These are phyloP conservation scores for Tolypocladium amazonense DNA, from an alignment of 2,329 filamentous ascomycete species.

Conservation along the genomic window DNA sequence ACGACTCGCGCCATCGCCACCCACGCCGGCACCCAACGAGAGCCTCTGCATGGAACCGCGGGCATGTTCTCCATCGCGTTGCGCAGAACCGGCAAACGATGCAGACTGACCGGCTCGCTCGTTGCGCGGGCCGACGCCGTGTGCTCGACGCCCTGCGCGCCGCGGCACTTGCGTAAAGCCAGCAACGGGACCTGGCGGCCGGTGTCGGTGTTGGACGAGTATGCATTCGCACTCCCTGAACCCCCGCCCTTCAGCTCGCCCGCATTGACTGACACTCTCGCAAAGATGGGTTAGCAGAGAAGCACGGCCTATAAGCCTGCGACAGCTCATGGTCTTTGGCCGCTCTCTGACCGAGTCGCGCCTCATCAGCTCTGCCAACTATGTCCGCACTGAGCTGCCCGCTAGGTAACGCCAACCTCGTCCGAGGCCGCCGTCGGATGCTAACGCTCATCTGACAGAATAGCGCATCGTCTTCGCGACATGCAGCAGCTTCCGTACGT, in stretches of 20 bases:
- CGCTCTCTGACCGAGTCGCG: conserved; percentile 83
- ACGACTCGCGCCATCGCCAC: background rate
- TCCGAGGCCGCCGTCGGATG: background rate
- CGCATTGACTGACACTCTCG: conserved; percentile 7
- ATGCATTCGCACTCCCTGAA: conserved; percentile 15
- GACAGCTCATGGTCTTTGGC: conserved; percentile 95
- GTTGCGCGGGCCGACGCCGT: conserved; percentile 1
- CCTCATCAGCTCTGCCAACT: conserved; percentile 90
- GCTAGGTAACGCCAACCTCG: conserved; percentile 10
- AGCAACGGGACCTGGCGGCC: conserved; percentile 45
- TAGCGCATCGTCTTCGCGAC: conserved; percentile 89
- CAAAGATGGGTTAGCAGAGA: conserved; percentile 90
- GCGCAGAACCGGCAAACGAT: conserved; percentile 32
- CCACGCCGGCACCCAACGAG: background rate
- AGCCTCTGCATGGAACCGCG: conserved; percentile 23
- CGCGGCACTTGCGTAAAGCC: conserved; percentile 8
- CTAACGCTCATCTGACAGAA: conserved; percentile 32
- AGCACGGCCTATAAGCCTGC: conserved; percentile 87
- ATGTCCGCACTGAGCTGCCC: conserved; percentile 79
- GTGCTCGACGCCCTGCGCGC: background rate
- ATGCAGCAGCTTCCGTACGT: conserved; percentile 96
- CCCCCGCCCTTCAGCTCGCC: conserved; percentile 4
- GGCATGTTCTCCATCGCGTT: conserved; percentile 35
- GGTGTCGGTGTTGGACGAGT: conserved; percentile 56
- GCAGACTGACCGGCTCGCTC: conserved; percentile 17